Base-by-base conservation (phyloP, 768 basidiomycete genomes). In the Coprinopsis cinerea region DNA sequence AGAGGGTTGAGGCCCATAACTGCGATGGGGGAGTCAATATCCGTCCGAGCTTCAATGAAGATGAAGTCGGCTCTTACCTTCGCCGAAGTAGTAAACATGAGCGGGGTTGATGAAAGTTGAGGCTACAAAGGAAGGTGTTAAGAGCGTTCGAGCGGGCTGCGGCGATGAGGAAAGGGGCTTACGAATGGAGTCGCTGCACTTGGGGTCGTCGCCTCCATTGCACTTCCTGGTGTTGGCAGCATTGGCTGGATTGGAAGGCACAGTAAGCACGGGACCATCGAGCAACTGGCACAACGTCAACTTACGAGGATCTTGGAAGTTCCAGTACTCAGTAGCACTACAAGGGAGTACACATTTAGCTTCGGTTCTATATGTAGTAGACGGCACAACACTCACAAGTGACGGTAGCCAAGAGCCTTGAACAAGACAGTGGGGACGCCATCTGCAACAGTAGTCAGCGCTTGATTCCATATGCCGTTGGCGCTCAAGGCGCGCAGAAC, bases 371-470 rank as follows among this genome's bases (percentile, higher is more conserved):
- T 39, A 17, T 26, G 2, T 25, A 18, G 25, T 13, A 42, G 58
- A 9, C 28, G 9, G 4, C 3, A 42, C 3, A 26, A 18, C 47
- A 56, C 76, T 61, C 67, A 67, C 65, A 64, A 76, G 49, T 78
- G 78, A 35, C 58, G 66, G 56, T 80, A 79, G 15, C 76, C 78
- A 13, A 76, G 59, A 26, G 24, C 53, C 45, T 67, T 63, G 24
- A 72, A 72, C 37, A 79, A 61, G 54, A 79, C 69, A 4, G 75
- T 77, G 3, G 78, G 76, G 6, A 79, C 73, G 6, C 77, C 77
- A 51, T 79, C 77, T 75, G 42, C 18, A 7, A 22, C 10, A 35
- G 39, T 23, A n/a, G 20, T 44, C 22, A 46, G 39, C 9, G 44
- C 27, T 37, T 28, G 37, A 15, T 24, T 43, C 58, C 26, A 28